Percentiles rank a stretch among this genome's conserved stretches.
Evolutionary conservation across 805 yeast genomes (phyloP).

Genomic region (Metschnikowia drakensbergensis): DNA sequence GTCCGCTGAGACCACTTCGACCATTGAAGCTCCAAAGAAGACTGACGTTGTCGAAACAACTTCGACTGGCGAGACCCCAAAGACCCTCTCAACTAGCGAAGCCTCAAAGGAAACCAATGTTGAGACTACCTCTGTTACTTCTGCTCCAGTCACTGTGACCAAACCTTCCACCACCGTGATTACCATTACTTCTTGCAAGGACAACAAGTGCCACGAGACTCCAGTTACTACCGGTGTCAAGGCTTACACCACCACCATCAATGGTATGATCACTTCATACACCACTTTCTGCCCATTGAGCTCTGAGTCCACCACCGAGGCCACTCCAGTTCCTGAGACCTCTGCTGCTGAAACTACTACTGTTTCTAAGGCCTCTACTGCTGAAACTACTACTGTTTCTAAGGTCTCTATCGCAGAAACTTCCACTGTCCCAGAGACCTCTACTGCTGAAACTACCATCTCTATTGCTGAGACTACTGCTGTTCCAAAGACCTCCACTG

Average conservation of each 20-base stretch:
- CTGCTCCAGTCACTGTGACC: neutral
- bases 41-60: constrained; percentile 7
- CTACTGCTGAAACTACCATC: constrained; percentile 5
- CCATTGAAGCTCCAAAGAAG: constrained; percentile 15
- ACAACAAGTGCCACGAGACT: constrained; percentile 25
- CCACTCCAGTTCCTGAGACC: neutral
- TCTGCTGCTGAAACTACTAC: too few species aligned
- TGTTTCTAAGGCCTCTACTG: too few species aligned
- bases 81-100: neutral
- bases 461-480: neutral
- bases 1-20: constrained; percentile 11
- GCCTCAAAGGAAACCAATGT: neutral
- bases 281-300: constrained; percentile 16
- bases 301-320: constrained; percentile 5
- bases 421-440: too few species aligned
- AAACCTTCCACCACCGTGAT: constrained; percentile 18
- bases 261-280: constrained; percentile 11
- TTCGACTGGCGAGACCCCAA: neutral
- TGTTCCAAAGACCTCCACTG: neutral
- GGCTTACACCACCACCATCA: constrained; percentile 11
- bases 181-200: constrained; percentile 39
- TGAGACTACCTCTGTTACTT: neutral
- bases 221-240: constrained; percentile 18
- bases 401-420: too few species aligned
- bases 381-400: too few species aligned